Base-by-base conservation (phyloP, 2,329 filamentous ascomycete genomes). In the Diaporthe caulivora region DNA sequence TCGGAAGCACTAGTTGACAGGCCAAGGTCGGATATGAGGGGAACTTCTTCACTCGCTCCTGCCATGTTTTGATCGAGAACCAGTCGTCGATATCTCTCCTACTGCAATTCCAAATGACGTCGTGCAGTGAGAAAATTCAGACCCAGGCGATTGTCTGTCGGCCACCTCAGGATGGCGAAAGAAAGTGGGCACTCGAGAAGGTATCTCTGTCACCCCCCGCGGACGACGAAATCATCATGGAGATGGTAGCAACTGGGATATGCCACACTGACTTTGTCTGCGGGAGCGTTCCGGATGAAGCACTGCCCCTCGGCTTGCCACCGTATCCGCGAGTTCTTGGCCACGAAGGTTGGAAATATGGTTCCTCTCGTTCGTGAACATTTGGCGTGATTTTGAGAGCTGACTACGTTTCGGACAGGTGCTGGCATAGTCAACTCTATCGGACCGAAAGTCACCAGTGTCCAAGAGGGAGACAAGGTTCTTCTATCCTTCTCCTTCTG, bases 91-190 rank as follows among this genome's bases (percentile, higher is more conserved):
- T 24, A 29, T 9, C 29, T 10, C 29, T 18, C 40, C 29, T 54
- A 2, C 2, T 2, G 21, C 7, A 13, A 29, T 8, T n/a, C 13
- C 10, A 62, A 11, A 0, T n/a, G n/a, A 62, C 47, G 58, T 44
- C 40, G 2, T 47, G 40, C 17, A 31, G 17, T 15, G 40, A 44
- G n/a, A 15, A 62, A 13, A 47, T 31, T 8, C 37, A 62, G 6
- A 62, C 58, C 3, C 58, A 31, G 40, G 58, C 58, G 17, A 62
- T 62, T 62, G 58, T 62, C 24, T 62, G 37, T 17, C 58, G 58
- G 40, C 15, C 58, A 29, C 58, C 58, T 13, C 24, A 62, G 47
- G 40, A 47, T 44, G 58, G 58, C 40, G 40, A 31, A 18, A 62
- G 58, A 26, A 44, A 44, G 37, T 62, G 58, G 58, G 24, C 24